These are phyloP conservation scores for Aspergillus nidulans DNA, from an alignment of 495 filamentous ascomycete species.

Conservation along the genomic window DNA sequence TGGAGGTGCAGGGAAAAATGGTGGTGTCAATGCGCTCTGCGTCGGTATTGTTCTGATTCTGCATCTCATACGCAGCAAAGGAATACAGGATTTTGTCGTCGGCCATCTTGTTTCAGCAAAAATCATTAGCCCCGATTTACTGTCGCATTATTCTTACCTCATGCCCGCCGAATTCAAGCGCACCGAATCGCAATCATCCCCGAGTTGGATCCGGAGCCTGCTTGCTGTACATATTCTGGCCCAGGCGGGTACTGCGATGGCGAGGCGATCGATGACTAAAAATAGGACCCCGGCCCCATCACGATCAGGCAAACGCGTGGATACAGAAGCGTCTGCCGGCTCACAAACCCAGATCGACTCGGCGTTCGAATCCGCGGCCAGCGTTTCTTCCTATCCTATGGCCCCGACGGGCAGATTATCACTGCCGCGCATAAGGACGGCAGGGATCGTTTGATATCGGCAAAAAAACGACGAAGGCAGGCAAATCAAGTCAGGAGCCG, in stretches of 20 bases:
- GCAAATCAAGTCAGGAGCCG: slow-evolving; percentile 82
- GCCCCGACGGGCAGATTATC: slow-evolving; percentile 49
- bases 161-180: slow-evolving; percentile 42
- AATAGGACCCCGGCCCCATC: slow-evolving; percentile 43
- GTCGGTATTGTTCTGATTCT: slow-evolving; percentile 69
- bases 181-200: slow-evolving; percentile 43
- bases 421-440: slow-evolving; percentile 46
- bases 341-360: slow-evolving; percentile 45
- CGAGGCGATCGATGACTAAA: slow-evolving; percentile 48
- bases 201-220: slow-evolving; percentile 55
- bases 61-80: slow-evolving; percentile 62
- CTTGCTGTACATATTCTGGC: slow-evolving; percentile 87
- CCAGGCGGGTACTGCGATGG: slow-evolving; percentile 60
- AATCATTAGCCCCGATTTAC: slow-evolving; percentile 40
- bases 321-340: slow-evolving; percentile 54
- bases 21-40: slow-evolving; percentile 69
- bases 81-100: slow-evolving; percentile 48
- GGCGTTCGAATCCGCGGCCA: slow-evolving; percentile 40
- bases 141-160: slow-evolving; percentile 42
- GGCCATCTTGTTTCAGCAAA: slow-evolving; percentile 43
- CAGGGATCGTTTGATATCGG: slow-evolving; percentile 53
- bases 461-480: slow-evolving; percentile 84
- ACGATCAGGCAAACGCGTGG: slow-evolving; percentile 44
- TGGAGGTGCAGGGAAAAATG: slow-evolving; percentile 69
- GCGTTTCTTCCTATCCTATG: slow-evolving; percentile 45